Evolutionary conservation across 2,329 filamentous ascomycete genomes (phyloP).

Genomic region (Phyllosticta citribraziliensis): DNA sequence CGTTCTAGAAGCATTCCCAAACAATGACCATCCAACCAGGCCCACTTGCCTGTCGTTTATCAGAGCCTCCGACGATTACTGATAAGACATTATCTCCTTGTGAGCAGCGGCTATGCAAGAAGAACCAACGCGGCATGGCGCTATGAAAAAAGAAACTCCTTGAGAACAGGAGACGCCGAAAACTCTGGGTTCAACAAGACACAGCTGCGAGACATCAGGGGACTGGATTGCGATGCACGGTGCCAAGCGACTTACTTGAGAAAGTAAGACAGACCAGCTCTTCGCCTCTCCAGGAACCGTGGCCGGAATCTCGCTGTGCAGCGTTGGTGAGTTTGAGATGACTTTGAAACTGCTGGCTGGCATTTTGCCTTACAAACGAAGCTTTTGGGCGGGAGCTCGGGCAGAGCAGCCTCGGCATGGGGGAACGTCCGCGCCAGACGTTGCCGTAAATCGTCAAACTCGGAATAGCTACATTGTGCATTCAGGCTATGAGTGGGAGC

Average conservation of each 20-base stretch:
- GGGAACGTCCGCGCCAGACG: slow-evolving; percentile 74
- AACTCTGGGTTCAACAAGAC: slow-evolving; percentile 90
- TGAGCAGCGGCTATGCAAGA: neutral
- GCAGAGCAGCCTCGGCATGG: slow-evolving; percentile 72
- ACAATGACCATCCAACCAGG: neutral
- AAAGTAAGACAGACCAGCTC: slow-evolving; percentile 80
- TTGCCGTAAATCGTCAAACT: slow-evolving; percentile 75
- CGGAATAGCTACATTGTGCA: slow-evolving; percentile 61
- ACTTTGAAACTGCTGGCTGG: neutral
- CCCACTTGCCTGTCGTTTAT: neutral
- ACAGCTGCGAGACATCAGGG: slow-evolving; percentile 49
- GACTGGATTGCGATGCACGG: slow-evolving; percentile 13
- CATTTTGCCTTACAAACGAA: slow-evolving; percentile 56
- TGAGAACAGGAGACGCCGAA: slow-evolving; percentile 78
- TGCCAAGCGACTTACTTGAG: slow-evolving; percentile 58
- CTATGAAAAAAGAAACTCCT: slow-evolving; percentile 71
- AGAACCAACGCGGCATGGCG: neutral
- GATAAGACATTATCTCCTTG: neutral
- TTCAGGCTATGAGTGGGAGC: neutral
- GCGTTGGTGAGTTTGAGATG: neutral
- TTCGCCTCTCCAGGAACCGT: slow-evolving; percentile 74
- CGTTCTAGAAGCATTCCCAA: neutral
- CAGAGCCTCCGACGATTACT: neutral
- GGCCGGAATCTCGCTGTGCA: slow-evolving; percentile 57
- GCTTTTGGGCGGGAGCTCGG: slow-evolving; percentile 84